Evolutionary conservation across 495 filamentous ascomycete genomes (phyloP), one percentile per base, ranked within the genome.

Genomic region (Penicillium alfredii): DNA sequence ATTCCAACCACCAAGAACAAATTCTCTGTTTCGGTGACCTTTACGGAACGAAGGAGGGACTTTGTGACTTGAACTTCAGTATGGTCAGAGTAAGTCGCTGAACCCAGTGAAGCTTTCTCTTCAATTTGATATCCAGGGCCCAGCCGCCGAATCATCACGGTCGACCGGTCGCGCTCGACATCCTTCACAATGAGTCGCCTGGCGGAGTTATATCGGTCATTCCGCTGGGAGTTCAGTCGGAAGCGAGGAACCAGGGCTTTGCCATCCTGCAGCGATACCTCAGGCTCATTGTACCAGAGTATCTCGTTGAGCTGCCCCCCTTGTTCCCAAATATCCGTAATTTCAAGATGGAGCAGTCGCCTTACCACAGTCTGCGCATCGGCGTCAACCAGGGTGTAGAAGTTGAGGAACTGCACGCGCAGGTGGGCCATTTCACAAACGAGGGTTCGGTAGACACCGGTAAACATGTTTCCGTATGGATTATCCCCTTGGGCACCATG

Each of bases 141-240:
- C 3, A 40, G 39, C 6, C 13, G 30, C 3, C 28, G 21, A 4
- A 56, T 30, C 8, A 28, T 11, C 1, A 51, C 43, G 7, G 9
- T 29, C 2, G 40, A 28, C 2, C 13, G 3, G 0, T 36, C 12
- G 3, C 49, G 45, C 6, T 40, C 12, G 3, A 50, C 21, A 3
- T 16, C 20, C n/a, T 48, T 45, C 13, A 50, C 29, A 5, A 32
- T 64, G 36, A 33, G 55, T 20, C 63, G 49, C 19, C 51, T 53
- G 1, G 37, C 22, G 1, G 67, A 64, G 26, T 69, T 71, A 20
- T 66, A 60, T 25, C 66, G 45, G 32, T 61, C 49, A 33, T 69
- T 71, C 10, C 48, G 38, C 6, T 30, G 24, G 5, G 10, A 6
- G 9, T 45, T 47, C 3, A 44, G 24, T 4, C 48, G 26, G 3